Base-by-base conservation (phyloP, 805 yeast genomes). In the Kluyveromyces aestuarii region DNA sequence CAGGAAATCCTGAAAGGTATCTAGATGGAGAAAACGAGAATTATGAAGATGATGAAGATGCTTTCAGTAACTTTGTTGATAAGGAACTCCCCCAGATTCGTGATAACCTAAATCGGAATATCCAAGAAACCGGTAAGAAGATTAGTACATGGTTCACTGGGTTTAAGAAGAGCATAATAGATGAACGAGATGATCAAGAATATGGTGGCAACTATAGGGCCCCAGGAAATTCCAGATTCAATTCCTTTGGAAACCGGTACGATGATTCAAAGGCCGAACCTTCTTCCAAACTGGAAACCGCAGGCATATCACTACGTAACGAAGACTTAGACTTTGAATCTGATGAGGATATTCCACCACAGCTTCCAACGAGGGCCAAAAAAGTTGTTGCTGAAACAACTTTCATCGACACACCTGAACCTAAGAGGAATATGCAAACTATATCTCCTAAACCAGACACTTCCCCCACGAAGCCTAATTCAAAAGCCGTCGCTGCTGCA, bases 61-160 rank as follows among this genome's bases (percentile, higher is more conserved):
- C 74, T 27, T 76, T 82, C 50, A 81, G 82, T 41, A 80, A 72
- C 54, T 77, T 81, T 55, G 80, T 75, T 35, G 77, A 74, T 38
- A 72, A 72, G 48, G 84, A 79, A 48, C 54, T 75, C 27, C 79
- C 79, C 8, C 83, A 78, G 56, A 70, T 86, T 55, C 81, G 78
- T 60, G 84, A 83, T 49, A 77, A 81, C 46, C 75, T 90, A 47
- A 72, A 77, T 40, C 82, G 82, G 59, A 88, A 91, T 18, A 73
- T 89, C 42, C 89, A 84, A 58, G 96, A 87, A 57, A 88, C 96
- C 1, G 79, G 82, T 48, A 72, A 77, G 43, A 82, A 84, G 48
- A 79, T 89, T 50, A 82, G 84, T 52, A 76, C 81, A 14, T 89
- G 96, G 96, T 79, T 87, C 44, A 78, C 78, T 51, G 86, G 81